Conservation (phyloP, 495 filamentous ascomycete species). For the Emericellopsis terricola region DNA sequence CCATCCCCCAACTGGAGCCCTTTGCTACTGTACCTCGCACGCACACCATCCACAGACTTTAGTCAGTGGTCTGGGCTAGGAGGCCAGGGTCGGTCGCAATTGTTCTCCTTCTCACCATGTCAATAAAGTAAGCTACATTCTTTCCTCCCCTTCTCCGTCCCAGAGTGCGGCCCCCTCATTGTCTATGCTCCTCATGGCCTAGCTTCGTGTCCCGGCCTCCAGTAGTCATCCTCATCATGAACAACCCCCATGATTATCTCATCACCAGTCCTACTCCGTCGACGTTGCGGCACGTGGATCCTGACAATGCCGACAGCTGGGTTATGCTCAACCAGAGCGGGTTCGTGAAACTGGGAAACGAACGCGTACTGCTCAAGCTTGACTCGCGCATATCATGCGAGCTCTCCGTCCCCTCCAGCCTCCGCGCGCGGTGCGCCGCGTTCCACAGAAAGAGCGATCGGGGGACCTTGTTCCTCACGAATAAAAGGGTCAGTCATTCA, state of each 20-base stretch:
- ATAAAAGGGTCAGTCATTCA: slow-evolving; percentile 64
- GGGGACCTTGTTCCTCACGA: slow-evolving; percentile 62
- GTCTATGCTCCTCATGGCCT: neutral
- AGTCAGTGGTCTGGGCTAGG: too few relatives aligned
- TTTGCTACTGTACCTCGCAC: too few relatives aligned
- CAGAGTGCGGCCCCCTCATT: too few relatives aligned
- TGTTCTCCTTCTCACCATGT: too few relatives aligned
- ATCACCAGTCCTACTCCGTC: slow-evolving; percentile 2
- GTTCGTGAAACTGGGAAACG: slow-evolving; percentile 28
- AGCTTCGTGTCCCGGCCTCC: slow-evolving; percentile 4
- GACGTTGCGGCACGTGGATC: slow-evolving; percentile 10
- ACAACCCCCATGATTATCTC: slow-evolving; percentile 5
- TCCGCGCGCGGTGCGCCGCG: slow-evolving; percentile 19
- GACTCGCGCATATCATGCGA: slow-evolving; percentile 24
- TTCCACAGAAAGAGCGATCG: slow-evolving; percentile 27
- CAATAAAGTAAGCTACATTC: slow-evolving; percentile 41
- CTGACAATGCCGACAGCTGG: slow-evolving; percentile 32
- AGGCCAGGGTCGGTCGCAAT: too few relatives aligned
- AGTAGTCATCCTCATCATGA: slow-evolving; percentile 18
- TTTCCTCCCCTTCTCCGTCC: neutral
- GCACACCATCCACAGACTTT: too few relatives aligned
- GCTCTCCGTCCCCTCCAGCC: slow-evolving; percentile 23
- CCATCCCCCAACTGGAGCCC: too few relatives aligned
- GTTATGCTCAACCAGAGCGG: slow-evolving; percentile 32
- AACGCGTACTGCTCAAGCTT: slow-evolving; percentile 27